A percentile compares a stretch with the other conserved stretches of the same genome.
Conservation (phyloP, 257 asterid genomes). For the Solanum appendiculatum region DNA sequence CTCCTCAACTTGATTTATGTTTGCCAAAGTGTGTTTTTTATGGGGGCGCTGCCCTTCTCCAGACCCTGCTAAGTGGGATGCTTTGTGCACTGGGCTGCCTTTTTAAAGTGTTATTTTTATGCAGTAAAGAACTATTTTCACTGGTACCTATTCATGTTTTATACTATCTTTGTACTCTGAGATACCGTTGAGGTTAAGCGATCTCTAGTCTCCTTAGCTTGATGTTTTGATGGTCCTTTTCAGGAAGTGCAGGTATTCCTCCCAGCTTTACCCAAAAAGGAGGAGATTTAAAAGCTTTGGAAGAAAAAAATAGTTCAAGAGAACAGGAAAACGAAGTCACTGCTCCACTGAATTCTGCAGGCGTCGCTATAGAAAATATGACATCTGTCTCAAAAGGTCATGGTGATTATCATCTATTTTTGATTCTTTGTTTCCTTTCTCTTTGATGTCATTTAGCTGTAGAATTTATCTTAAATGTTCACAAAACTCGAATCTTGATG, state of each 20-base stretch:
- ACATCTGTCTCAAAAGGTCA: conserved; percentile 11
- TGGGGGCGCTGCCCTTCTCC: not conserved
- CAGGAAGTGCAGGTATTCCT: conserved; percentile 15
- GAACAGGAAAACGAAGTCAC: conserved; percentile 13
- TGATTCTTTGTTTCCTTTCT: not conserved
- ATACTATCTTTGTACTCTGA: not conserved
- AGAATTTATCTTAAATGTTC: not conserved
- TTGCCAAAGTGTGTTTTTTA: not conserved
- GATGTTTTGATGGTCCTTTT: not conserved
- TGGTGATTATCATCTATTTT: conserved; percentile 17
- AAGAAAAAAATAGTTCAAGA: conserved; percentile 21
- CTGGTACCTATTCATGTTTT: not conserved
- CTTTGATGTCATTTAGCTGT: not conserved
- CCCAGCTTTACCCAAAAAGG: conserved; percentile 13
- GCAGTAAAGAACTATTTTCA: not conserved
- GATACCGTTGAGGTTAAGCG: not conserved
- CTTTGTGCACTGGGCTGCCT: not conserved
- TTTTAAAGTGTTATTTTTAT: not conserved
- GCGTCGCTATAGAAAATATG: conserved; percentile 10
- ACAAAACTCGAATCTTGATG: not conserved
- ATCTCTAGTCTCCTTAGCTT: not conserved
- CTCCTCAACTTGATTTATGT: not conserved
- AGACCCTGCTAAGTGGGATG: not conserved
- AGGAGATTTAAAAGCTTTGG: conserved; percentile 16
- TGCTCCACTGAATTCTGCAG: conserved; percentile 20